Conservation (phyloP, 345 rosid species). For the Acer negundo region DNA sequence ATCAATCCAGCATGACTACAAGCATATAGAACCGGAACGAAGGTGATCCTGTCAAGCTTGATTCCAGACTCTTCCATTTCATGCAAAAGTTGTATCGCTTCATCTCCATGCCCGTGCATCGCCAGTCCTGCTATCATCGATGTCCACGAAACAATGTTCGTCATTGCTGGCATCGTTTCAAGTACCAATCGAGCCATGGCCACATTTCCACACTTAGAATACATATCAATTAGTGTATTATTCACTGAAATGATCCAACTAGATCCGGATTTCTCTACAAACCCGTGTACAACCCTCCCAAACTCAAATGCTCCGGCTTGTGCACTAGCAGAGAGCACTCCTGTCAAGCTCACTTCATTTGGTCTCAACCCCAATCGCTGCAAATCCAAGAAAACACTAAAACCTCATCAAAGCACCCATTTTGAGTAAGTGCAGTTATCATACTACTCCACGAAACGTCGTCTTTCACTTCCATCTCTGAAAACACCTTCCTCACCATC, state of each 20-base stretch:
- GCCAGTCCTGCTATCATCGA: slow-evolving; percentile 49
- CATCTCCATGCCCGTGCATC: slow-evolving; percentile 48
- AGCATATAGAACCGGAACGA: slow-evolving; percentile 47
- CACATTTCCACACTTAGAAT: slow-evolving; percentile 41
- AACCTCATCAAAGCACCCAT: slow-evolving; percentile 32
- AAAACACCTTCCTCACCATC: slow-evolving; percentile 28
- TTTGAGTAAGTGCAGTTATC: slow-evolving; percentile 38
- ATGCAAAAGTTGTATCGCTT: slow-evolving; percentile 38
- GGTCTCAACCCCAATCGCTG: slow-evolving; percentile 28
- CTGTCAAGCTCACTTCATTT: slow-evolving; percentile 41
- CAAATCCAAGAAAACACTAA: slow-evolving; percentile 35
- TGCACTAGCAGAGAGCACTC: slow-evolving; percentile 43
- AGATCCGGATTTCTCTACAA: slow-evolving; percentile 33
- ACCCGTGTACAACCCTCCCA: slow-evolving; percentile 37
- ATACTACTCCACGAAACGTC: slow-evolving; percentile 43
- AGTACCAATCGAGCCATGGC: slow-evolving; percentile 43
- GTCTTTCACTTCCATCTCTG: slow-evolving; percentile 35
- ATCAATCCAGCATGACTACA: slow-evolving; percentile 59
- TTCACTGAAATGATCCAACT: slow-evolving; percentile 35
- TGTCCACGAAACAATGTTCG: slow-evolving; percentile 46
- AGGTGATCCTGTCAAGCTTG: slow-evolving; percentile 43
- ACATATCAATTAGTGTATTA: slow-evolving; percentile 37
- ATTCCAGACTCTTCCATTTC: slow-evolving; percentile 39
- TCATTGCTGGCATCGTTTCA: slow-evolving; percentile 26
- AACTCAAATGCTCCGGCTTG: slow-evolving; percentile 38